Evolutionary conservation across 2,329 filamentous ascomycete species (phyloP), one percentile per base, ranked within the genome.

Genomic region (Phoma herbarum): DNA sequence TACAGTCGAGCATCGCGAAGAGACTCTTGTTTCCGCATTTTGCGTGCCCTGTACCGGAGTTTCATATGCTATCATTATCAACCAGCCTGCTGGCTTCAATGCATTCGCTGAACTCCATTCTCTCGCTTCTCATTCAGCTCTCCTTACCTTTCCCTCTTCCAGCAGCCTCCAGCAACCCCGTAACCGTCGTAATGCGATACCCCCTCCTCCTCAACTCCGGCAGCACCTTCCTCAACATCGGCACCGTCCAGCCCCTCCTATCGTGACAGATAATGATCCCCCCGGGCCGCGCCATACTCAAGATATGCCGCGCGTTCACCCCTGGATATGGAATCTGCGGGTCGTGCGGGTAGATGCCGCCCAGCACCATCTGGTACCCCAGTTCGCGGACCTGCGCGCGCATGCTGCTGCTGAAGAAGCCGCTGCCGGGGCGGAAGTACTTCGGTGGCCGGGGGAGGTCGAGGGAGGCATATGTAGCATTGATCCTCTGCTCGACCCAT

Each of bases 261-360:
- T 97, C 93, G 79, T 97, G 93, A 72, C 92, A 93, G 50, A 97
- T 89, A 61, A 97, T 88, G 57, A 97, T 89, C 26, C 86, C 88
- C 0, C 93, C 93, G 0, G 90, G 88, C 45, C 85, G 81, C 33
- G 90, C 81, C 89, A 93, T 92, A 78, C 90, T 92, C 66, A 96
- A 76, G 4, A 96, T 86, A 79, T 96, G 92, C 64, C 81, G 82
- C 8, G 91, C 89, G 77, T 97, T 97, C 51, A 93, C 66, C 63
- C 81, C 79, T 65, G 86, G 84, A 69, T 85, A 88, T 10, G 82
- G 81, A 57, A 97, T 89, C 81, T 96, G 92, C n/a, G 93, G 88
- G 78, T 97, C 93, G 79, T 96, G 92, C 5, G 93, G 93, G 77
- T 96, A 97, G 39, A 97, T 88, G 75, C 88, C 88, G 2, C 93